Conservation (phyloP, 2,329 filamentous ascomycete species). For the Proliferodiscus dingleyae region DNA sequence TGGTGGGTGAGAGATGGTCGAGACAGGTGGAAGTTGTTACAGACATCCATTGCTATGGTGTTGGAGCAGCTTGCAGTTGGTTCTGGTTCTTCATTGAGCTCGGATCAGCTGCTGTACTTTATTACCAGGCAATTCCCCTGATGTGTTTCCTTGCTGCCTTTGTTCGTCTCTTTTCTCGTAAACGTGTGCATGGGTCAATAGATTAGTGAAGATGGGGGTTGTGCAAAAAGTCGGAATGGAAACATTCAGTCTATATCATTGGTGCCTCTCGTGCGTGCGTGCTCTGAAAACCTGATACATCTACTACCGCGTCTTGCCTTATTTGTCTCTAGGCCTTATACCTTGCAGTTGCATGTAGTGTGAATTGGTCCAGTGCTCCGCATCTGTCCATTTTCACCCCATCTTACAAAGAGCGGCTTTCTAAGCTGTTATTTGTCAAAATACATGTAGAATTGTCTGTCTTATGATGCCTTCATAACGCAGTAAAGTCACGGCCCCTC, state of each 20-base stretch:
- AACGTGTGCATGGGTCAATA: constrained; percentile 16
- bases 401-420: no score
- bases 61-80: constrained; percentile 32
- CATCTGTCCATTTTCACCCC: no score
- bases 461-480: no score
- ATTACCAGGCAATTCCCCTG: constrained; percentile 35
- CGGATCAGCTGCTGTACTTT: constrained; percentile 33
- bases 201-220: constrained; percentile 16
- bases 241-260: constrained; percentile 16
- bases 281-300: no score
- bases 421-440: no score
- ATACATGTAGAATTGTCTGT: no score
- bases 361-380: no score
- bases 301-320: no score
- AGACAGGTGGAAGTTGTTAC: constrained; percentile 30
- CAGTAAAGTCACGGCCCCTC: no score
- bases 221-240: constrained; percentile 22
- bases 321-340: no score
- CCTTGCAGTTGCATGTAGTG: no score
- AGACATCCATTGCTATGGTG: constrained; percentile 32
- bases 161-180: constrained; percentile 1
- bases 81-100: constrained; percentile 16
- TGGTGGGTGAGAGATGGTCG: constrained; percentile 18
- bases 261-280: not conserved
- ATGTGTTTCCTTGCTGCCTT: constrained; percentile 30